These are phyloP conservation scores for Neostapfia colusana DNA, from an alignment of 176 grass and related monocot genomes.

Conservation along the genomic window DNA sequence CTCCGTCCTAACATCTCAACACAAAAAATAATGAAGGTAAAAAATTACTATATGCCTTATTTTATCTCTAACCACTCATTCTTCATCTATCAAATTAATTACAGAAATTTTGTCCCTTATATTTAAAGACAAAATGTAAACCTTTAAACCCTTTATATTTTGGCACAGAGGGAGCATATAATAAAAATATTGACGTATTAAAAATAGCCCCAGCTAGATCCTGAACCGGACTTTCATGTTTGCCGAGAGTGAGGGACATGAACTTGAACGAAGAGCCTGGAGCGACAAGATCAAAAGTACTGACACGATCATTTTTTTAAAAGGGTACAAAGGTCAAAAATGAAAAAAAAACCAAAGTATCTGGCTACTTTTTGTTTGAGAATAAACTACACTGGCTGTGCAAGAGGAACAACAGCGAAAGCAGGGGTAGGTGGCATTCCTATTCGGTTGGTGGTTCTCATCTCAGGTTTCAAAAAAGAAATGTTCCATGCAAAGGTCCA, in stretches of 20 bases:
- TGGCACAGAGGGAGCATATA: too few relatives aligned
- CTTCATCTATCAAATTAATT: too few relatives aligned
- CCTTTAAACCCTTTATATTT: too few relatives aligned
- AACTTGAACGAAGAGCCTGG: background rate
- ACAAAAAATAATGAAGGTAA: too few relatives aligned
- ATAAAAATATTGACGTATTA: background rate
- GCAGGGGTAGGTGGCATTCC: conserved; percentile 20
- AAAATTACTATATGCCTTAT: too few relatives aligned
- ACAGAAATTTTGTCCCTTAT: too few relatives aligned
- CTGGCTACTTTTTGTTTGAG: conserved; percentile 27
- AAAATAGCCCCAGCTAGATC: background rate
- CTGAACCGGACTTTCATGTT: background rate
- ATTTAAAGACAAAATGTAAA: too few relatives aligned
- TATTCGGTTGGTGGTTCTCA: conserved; percentile 23
- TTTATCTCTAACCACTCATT: too few relatives aligned
- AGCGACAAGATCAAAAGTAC: conserved; percentile 18
- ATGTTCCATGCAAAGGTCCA: background rate
- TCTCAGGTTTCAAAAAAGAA: background rate
- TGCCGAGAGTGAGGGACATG: background rate
- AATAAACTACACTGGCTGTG: conserved; percentile 34
- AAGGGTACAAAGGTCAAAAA: conserved; percentile 21
- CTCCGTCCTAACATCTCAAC: too few relatives aligned
- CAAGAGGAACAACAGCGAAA: conserved; percentile 1
- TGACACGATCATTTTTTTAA: conserved; percentile 21
- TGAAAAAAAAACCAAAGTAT: conserved; percentile 31